Percentiles rank a stretch among this genome's conserved stretches.
Evolutionary conservation across 2,329 filamentous ascomycete genomes (phyloP).

Genomic region (Curvularia verruculosa): DNA sequence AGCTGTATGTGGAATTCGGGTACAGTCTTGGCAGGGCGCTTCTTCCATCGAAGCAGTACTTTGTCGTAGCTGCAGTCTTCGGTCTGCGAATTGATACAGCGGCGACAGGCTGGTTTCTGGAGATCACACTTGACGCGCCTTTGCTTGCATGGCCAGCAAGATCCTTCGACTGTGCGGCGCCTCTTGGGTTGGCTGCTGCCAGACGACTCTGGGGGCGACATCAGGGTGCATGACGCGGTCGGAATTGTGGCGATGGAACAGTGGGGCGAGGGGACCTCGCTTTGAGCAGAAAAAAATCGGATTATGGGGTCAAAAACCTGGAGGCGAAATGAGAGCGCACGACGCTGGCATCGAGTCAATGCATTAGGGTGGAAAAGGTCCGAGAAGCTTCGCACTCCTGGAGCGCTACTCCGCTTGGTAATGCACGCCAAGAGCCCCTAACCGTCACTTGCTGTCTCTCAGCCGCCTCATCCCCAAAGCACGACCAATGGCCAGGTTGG

Average conservation of each 20-base stretch:
- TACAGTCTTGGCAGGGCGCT: constrained; percentile 16
- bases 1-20: constrained; percentile 6
- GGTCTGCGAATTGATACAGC: constrained; percentile 7
- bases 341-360: constrained; percentile 4
- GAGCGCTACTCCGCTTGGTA: not conserved
- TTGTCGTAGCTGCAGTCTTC: constrained; percentile 17
- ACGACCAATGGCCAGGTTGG: not conserved
- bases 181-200: constrained; percentile 15
- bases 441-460: not conserved
- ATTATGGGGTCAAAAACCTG: constrained; percentile 1
- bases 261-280: not conserved
- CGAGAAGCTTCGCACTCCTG: constrained; percentile 3
- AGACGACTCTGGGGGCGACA: constrained; percentile 16
- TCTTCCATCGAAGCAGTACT: constrained; percentile 14
- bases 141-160: constrained; percentile 18
- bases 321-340: not conserved
- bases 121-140: constrained; percentile 16
- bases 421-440: constrained; percentile 9
- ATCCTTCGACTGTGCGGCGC: constrained; percentile 17
- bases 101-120: constrained; percentile 11
- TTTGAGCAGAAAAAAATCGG: not conserved
- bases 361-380: constrained; percentile 7
- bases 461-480: not conserved
- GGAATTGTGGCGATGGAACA: not conserved
- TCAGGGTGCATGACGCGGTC: constrained; percentile 18